Percentiles rank a stretch among this genome's conserved stretches.
phyloP scores from a whole-genome alignment of 306 rosid species.

The Acacia confusa region DNA sequence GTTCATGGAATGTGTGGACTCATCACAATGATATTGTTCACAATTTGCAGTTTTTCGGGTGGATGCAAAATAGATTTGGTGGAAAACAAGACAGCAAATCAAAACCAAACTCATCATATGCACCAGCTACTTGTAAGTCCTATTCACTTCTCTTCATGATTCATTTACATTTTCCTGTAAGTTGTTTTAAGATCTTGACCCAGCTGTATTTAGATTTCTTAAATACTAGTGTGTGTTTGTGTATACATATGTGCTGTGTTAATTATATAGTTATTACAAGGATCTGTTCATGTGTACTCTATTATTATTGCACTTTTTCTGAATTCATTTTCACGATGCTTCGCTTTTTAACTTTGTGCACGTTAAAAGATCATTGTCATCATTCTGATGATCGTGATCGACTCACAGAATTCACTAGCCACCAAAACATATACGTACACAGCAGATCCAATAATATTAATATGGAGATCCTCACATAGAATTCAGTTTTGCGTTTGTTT shows the following conservation, averaged over 20 bases:
- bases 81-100: constrained; percentile 64
- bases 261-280: neutral
- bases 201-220: too few relatives aligned
- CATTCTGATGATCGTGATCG: neutral
- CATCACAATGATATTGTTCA: neutral
- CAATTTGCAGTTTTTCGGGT: constrained; percentile 72
- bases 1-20: neutral
- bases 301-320: too few relatives aligned
- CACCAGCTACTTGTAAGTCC: constrained; percentile 57
- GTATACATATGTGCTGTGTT: neutral
- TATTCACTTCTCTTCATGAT: neutral
- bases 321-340: neutral
- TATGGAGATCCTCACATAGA: neutral
- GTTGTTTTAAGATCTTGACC: neutral
- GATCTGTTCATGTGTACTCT: neutral
- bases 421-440: neutral
- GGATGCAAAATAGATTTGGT: constrained; percentile 87
- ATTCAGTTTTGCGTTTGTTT: neutral
- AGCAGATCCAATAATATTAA: neutral
- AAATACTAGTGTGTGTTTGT: too few relatives aligned
- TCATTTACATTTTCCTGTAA: neutral
- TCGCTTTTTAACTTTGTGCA: neutral
- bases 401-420: neutral
- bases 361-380: neutral
- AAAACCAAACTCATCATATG: constrained; percentile 50